These are phyloP conservation scores for Tanacetum coccineum DNA, from an alignment of 129 eudicot species.

Conservation along the genomic window DNA sequence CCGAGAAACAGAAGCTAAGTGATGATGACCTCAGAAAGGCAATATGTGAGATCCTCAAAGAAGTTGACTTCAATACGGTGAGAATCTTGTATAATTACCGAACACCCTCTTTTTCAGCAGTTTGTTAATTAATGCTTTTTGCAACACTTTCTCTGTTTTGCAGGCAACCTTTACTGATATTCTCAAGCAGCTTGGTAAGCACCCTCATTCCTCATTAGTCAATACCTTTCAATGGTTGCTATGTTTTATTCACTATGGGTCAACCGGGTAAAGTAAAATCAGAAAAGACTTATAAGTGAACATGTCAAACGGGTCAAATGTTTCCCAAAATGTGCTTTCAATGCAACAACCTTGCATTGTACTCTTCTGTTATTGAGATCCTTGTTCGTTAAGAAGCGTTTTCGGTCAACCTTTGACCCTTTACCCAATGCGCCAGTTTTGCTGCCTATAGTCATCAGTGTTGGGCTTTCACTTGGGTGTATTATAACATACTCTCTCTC, in stretches of 20 bases:
- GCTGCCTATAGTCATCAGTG: neutral
- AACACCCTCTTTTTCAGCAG: neutral
- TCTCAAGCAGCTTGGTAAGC: conserved; percentile 84
- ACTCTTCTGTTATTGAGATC: neutral
- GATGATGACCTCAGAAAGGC: conserved; percentile 72
- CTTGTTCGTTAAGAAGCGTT: neutral
- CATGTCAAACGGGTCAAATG: neutral
- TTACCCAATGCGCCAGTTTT: neutral
- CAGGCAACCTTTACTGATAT: conserved; percentile 99
- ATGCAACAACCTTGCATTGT: neutral
- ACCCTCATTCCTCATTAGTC: conserved; percentile 5
- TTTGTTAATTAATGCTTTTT: neutral
- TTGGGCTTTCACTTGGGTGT: conserved; percentile 13
- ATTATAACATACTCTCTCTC: neutral
- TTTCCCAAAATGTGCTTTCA: neutral
- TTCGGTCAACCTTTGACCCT: neutral
- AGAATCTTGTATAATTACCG: conserved; percentile 19
- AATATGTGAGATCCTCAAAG: conserved; percentile 80
- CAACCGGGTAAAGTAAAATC: neutral
- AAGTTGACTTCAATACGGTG: conserved; percentile 98
- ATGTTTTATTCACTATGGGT: neutral
- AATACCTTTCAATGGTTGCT: neutral
- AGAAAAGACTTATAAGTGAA: neutral
- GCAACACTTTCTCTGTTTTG: conserved; percentile 28
- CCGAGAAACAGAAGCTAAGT: conserved; percentile 51